Base-by-base conservation (phyloP, 495 filamentous ascomycete genomes). In the Podospora pseudoanserina region DNA sequence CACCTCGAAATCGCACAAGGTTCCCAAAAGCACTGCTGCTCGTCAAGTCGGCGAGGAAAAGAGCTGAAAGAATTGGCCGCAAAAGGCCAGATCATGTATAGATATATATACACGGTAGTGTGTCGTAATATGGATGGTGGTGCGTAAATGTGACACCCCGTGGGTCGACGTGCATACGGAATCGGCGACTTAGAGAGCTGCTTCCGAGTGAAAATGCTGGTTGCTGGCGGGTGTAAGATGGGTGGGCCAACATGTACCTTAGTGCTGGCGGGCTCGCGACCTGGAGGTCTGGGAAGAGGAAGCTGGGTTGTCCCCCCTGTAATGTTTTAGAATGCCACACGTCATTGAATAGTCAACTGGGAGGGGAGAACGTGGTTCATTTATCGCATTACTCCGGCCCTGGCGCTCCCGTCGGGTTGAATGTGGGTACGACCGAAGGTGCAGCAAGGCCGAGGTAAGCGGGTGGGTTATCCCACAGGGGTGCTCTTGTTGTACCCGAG, bases 291-390 rank as follows among this genome's bases (percentile, higher is more conserved):
- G 39, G 39, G 9, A 49, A 11, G 39, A 49, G 39, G 39, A 49
- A 49, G 39, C 39, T 49, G 27, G 57, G 44, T 63, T 13, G 26
- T 20, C 59, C 54, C 11, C 60, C 60, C 66, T 64, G 66, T 63
- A 16, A 49, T 32, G 2, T 27, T 26, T 18, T 18, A 26, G 57
- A 63, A 27, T 34, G 32, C 28, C 18, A 32, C 26, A 60, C n/a
- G 54, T 63, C 67, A 68, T 55, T 63, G 61, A 64, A 68, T 44
- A 54, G 54, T 30, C 18, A 28, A 27, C n/a, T 64, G 30, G 30
- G 34, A 49, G 39, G 39, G 39, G 54, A 68, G 63, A 65, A 26
- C 34, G 39, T 61, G 62, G 28, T 69, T 26, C 56, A 69, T 61
- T 65, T 11, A 62, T 69, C 30, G 19, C 67, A n/a, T 57, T 30